A percentile compares a stretch with the other conserved stretches of the same genome.
Conservation (phyloP, 2,329 filamentous ascomycete species). For the Aspergillus sp. region DNA sequence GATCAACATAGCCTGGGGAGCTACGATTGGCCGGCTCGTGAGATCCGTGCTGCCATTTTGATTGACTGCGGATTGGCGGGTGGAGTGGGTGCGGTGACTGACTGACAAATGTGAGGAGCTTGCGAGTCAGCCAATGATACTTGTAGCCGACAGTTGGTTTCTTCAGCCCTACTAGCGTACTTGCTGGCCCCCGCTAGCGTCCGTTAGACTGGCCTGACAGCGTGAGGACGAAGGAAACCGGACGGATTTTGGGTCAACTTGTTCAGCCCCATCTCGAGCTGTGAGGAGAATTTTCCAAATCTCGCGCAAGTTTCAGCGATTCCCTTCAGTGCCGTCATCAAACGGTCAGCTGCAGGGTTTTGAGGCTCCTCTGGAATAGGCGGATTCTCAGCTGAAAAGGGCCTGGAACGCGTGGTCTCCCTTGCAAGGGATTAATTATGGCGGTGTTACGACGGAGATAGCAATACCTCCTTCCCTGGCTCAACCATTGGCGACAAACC, state of each 20-base stretch:
- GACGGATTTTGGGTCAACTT: background rate
- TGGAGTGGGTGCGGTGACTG: background rate
- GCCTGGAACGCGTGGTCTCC: background rate
- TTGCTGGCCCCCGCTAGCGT: slow-evolving; percentile 4
- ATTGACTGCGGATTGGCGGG: background rate
- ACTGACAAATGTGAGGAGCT: background rate
- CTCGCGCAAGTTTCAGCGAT: background rate
- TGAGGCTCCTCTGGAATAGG: slow-evolving; percentile 12
- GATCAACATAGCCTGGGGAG: background rate
- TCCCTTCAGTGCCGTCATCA: background rate
- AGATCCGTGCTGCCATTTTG: background rate
- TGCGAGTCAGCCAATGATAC: slow-evolving; percentile 1
- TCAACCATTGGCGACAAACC: background rate
- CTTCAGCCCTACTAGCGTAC: slow-evolving; percentile 9
- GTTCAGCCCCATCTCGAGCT: background rate
- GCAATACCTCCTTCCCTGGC: background rate
- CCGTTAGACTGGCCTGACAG: background rate
- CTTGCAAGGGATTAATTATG: background rate
- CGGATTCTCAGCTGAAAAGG: slow-evolving; percentile 1
- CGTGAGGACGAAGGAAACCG: background rate
- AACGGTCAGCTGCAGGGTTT: slow-evolving; percentile 5
- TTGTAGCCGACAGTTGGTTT: background rate
- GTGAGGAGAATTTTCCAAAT: background rate
- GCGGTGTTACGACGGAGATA: background rate
- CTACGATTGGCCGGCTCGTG: background rate